A percentile compares a stretch with the other conserved stretches of the same genome.
These are phyloP conservation scores for Lantana camara DNA, from an alignment of 257 asterid species.

Conservation along the genomic window DNA sequence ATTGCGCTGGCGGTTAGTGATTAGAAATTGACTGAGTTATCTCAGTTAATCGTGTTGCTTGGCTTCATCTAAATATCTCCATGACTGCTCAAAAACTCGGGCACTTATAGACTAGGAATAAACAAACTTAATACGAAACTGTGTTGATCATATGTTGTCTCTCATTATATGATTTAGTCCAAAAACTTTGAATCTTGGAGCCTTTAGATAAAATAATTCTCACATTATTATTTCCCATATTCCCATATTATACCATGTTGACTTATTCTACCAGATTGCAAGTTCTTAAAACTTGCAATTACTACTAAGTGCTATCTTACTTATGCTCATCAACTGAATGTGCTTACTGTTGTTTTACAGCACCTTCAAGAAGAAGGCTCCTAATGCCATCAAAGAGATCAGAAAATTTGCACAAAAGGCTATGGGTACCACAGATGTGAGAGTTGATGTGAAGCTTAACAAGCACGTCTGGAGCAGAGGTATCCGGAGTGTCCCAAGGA, in stretches of 20 bases:
- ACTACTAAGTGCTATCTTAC: neutral
- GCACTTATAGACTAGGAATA: neutral
- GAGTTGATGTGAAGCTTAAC: conserved; percentile 64
- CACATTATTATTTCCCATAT: neutral
- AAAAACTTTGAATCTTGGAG: no score
- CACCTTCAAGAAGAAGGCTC: conserved; percentile 68
- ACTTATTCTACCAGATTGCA: neutral
- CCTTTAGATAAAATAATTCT: no score
- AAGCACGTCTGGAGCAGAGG: conserved; percentile 68
- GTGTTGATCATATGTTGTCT: no score
- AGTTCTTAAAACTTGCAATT: neutral
- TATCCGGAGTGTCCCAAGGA: conserved; percentile 61
- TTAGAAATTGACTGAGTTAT: neutral
- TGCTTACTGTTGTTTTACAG: conserved; percentile 22
- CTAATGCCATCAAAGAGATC: conserved; percentile 64
- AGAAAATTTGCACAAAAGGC: conserved; percentile 55
- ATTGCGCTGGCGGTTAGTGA: neutral
- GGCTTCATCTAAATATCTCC: neutral
- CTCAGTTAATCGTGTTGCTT: neutral
- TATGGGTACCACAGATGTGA: conserved; percentile 60
- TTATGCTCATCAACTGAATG: neutral
- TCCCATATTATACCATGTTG: neutral
- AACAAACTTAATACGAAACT: neutral
- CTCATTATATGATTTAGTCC: no score
- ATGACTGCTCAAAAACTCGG: neutral